Evolutionary conservation across 2,329 filamentous ascomycete species (phyloP), one percentile per base, ranked within the genome.

Genomic region (Penicillium sp.): DNA sequence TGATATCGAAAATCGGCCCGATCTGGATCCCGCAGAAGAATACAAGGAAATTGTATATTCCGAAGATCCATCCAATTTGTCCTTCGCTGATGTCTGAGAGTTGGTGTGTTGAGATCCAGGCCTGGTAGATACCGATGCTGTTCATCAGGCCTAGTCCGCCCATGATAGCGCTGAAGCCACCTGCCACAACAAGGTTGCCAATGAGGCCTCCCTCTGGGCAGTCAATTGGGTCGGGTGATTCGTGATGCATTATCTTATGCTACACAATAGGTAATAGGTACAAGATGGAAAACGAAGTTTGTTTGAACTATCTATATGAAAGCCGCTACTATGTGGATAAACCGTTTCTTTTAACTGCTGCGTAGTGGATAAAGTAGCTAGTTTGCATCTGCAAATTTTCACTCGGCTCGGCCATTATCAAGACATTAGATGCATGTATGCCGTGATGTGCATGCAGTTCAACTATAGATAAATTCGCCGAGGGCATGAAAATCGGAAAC

Each of bases 101-200:
- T 50, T 76, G 71, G 53, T 77, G 67, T 1, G 66, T 62, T 31
- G 64, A 67, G 3, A 74, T 68, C 69, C 71, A 77, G 1, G 75
- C 70, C 51, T 77, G 71, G 2, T 77, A 62, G 12, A 74, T 69
- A 0, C 73, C 73, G 5, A 76, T 61, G 4, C 68, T 74, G 30
- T 77, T 77, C 50, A 76, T 60, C 22, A 77, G 37, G 6, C 77
- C 77, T 56, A 78, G 74, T 4, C 69, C 70, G 11, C 71, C 69
- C 25, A 75, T 63, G 59, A 78, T 74, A 26, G 69, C 67, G 62
- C 70, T 75, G 64, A 71, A 77, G 16, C 75, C 69, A 6, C 76
- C 77, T 2, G 73, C 56, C 0, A 78, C 77, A 1, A 78, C 75
- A 0, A 74, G 67, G 75, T 77, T 79, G 33, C 77, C 76, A 38